Evolutionary conservation across 768 basidiomycete species (phyloP).

Genomic region (Hygrophorus russula): DNA sequence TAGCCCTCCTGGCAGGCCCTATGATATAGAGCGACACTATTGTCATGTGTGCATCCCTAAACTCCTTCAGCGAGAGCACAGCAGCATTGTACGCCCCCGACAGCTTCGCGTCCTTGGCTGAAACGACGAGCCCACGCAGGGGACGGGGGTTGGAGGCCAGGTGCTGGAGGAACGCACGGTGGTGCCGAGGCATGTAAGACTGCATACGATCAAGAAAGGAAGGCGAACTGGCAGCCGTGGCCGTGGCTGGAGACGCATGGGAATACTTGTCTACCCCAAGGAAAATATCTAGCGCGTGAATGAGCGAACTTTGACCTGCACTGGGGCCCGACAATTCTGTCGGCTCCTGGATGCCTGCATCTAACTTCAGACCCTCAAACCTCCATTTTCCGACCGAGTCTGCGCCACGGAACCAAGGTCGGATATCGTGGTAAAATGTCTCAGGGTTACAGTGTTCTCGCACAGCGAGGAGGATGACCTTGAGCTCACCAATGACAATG

Average conservation of each 20-base stretch:
- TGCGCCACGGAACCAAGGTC: conserved; percentile 80
- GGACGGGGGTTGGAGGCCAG: conserved; percentile 50
- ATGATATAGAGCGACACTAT: conserved; percentile 74
- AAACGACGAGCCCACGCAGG: conserved; percentile 44
- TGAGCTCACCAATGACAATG: conserved; percentile 55
- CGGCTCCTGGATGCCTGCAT: conserved; percentile 28
- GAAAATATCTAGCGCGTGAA: conserved; percentile 69
- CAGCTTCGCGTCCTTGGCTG: conserved; percentile 22
- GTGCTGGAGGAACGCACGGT: conserved; percentile 66
- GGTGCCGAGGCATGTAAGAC: conserved; percentile 76
- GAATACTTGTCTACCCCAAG: conserved; percentile 54
- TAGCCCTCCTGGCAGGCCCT: conserved; percentile 36
- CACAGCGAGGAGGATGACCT: conserved; percentile 54
- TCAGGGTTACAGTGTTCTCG: conserved; percentile 66
- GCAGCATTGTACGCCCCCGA: conserved; percentile 55
- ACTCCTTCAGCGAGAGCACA: conserved; percentile 55
- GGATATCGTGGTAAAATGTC: conserved; percentile 60
- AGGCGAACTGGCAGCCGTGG: conserved; percentile 12
- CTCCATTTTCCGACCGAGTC: conserved; percentile 48
- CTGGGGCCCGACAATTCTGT: conserved; percentile 70
- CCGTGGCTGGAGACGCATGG: conserved; percentile 9
- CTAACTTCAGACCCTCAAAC: conserved; percentile 46
- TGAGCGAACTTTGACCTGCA: conserved; percentile 74
- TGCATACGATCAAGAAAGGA: conserved; percentile 69
- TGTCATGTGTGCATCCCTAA: conserved; percentile 72